phyloP scores from a whole-genome alignment of 108 stramenopile species.

The Nitzschia sp. region DNA sequence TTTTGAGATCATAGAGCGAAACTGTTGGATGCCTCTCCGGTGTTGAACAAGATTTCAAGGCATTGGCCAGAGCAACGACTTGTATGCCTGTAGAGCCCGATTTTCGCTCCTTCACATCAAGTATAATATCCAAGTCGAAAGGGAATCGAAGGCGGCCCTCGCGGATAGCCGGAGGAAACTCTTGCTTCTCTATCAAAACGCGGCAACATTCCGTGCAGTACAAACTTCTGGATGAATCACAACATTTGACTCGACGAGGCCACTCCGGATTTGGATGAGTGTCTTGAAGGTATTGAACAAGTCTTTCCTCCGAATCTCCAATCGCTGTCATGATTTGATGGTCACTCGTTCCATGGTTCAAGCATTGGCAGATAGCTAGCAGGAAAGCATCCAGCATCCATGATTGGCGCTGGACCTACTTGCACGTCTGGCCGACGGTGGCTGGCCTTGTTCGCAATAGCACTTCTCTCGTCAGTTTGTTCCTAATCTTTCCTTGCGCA shows the following conservation, averaged over 20 bases:
- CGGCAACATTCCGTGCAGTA: slow-evolving; percentile 71
- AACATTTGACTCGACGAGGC: slow-evolving; percentile 44
- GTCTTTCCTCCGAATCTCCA: not conserved
- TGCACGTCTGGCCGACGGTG: no score
- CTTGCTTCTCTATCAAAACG: slow-evolving; percentile 52
- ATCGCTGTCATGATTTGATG: no score
- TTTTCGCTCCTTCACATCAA: slow-evolving; percentile 59
- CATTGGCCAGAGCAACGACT: slow-evolving; percentile 40
- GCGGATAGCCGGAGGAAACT: slow-evolving; percentile 42
- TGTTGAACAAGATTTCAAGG: slow-evolving; percentile 4
- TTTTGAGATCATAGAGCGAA: not conserved
- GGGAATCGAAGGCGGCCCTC: slow-evolving; percentile 40
- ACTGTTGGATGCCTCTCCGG: slow-evolving; percentile 7
- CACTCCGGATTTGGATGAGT: not conserved
- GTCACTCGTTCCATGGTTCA: no score
- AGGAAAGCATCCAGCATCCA: no score
- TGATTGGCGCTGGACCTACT: no score
- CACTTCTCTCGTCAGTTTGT: no score
- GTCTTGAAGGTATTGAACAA: slow-evolving; percentile 6
- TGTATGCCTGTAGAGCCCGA: slow-evolving; percentile 63
- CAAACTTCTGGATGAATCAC: slow-evolving; percentile 57
- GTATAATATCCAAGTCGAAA: slow-evolving; percentile 61
- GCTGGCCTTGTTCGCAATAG: no score
- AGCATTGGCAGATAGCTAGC: no score
- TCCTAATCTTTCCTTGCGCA: no score